Base-by-base conservation (phyloP, 1,139 yeast species). In the Protomyces macrosporus region DNA sequence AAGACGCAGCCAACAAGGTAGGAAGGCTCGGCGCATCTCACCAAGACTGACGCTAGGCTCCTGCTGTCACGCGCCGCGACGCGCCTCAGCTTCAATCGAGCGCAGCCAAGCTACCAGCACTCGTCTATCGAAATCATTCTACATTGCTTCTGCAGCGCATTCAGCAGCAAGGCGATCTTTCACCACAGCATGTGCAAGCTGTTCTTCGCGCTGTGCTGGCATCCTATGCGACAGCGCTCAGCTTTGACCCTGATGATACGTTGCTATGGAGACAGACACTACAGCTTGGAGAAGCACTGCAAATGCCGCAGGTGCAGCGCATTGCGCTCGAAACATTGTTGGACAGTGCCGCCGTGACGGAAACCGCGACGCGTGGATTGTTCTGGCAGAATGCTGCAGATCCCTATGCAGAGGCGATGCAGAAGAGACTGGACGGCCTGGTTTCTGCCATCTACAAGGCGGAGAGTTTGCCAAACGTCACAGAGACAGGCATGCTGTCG, bases 101-200 rank as follows among this genome's bases (percentile, higher is more conserved):
- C 14, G 56, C 53, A 6, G 35, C 37, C 6, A 35, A 51, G 35
- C 56, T 58, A 4, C 62, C 62, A 4, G 53, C 53, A 6, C 56
- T 58, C 30, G 45, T 58, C 12, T 58, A 53, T 51, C 53, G 53
- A 36, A 93, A 93, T 72, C 78, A 96, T 65, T 97, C 96, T 0
- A 80, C 89, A 67, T 78, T 89, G 48, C 82, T 85, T 67, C 79
- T 87, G 65, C 67, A 33, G 62, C 66, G 60, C 45, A 67, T 52
- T 6, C 67, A 66, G 23, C 60, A 66, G 14, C 52, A 53, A 36
- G 51, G 9, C 12, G 35, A 51, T 9, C 12, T n/a, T 7, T 6
- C 53, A 16, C 48, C 16, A 14, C 12, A 42, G 9, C 32, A 42
- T 14, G 48, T 30, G 12, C 6, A 30, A 4, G 23, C 16, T 5